Conservation (phyloP, 345 rosid species). For the Pseudoturritis turrita region DNA sequence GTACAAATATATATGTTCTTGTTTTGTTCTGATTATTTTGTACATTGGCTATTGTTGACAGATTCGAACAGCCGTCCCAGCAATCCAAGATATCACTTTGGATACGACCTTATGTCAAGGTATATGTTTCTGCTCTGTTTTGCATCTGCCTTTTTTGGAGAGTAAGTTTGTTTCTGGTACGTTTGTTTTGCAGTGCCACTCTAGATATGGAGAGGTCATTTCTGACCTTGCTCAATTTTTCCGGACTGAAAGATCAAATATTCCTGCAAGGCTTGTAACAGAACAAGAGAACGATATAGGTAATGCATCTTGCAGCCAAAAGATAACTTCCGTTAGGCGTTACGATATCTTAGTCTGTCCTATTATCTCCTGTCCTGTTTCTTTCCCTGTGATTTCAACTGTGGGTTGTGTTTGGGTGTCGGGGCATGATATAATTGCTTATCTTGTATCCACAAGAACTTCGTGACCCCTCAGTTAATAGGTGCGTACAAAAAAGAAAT, state of each 20-base stretch:
- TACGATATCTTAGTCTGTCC: background rate
- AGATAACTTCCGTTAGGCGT: background rate
- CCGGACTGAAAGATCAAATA: conserved; percentile 46
- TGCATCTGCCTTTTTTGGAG: conserved; percentile 6
- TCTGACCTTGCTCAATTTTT: conserved; percentile 81
- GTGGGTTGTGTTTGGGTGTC: background rate
- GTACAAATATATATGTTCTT: background rate
- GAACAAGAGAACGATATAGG: conserved; percentile 41
- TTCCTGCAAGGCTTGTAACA: conserved; percentile 34
- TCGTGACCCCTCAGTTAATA: background rate
- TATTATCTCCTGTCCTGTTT: background rate
- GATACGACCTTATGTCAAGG: conserved; percentile 92
- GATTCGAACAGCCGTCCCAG: conserved; percentile 65
- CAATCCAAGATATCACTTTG: conserved; percentile 84
- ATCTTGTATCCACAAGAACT: conserved; percentile 1
- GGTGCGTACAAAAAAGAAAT: background rate
- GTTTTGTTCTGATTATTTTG: conserved; percentile 6
- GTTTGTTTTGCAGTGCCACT: conserved; percentile 58
- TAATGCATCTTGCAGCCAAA: conserved; percentile 33
- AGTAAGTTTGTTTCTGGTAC: conserved; percentile 12
- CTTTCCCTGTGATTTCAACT: background rate
- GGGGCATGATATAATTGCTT: background rate
- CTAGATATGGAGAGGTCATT: conserved; percentile 80
- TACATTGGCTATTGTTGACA: conserved; percentile 33
- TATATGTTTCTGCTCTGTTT: conserved; percentile 25